Evolutionary conservation across 192 early-diverging fungal genomes (phyloP).

Genomic region (Physocladia obscura): DNA sequence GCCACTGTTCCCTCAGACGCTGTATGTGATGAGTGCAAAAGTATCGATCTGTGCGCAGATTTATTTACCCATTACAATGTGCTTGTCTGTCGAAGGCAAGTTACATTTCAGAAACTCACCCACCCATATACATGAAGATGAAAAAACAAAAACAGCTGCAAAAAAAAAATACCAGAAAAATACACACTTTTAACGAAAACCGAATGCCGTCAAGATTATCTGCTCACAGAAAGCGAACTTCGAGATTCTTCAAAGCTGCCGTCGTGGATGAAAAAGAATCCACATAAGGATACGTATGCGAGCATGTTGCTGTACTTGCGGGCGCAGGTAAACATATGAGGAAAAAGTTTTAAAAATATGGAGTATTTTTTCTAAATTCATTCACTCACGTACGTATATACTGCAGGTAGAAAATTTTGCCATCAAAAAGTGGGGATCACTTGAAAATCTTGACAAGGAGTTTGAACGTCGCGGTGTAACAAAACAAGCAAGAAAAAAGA

Average conservation of each 20-base stretch:
- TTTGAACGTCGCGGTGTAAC: slow-evolving; percentile 77
- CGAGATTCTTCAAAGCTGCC: slow-evolving; percentile 75
- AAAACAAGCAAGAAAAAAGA: slow-evolving; percentile 79
- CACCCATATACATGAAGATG: too few relatives aligned
- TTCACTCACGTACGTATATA: too few relatives aligned
- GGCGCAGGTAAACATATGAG: slow-evolving; percentile 68
- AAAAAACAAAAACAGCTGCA: slow-evolving; percentile 52
- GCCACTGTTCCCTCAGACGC: slow-evolving; percentile 36
- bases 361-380: too few relatives aligned
- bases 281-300: slow-evolving; percentile 92
- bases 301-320: slow-evolving; percentile 95
- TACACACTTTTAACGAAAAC: slow-evolving; percentile 96
- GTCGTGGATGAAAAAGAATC: slow-evolving; percentile 86
- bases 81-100: slow-evolving; percentile 59
- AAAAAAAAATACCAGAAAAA: slow-evolving; percentile 73
- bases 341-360: too few relatives aligned
- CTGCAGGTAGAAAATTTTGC: slow-evolving; percentile 85
- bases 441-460: slow-evolving; percentile 83
- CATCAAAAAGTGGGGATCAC: slow-evolving; percentile 88
- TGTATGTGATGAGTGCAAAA: slow-evolving; percentile 81
- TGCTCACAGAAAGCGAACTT: slow-evolving; percentile 94
- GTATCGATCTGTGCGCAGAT: slow-evolving; percentile 77
- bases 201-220: slow-evolving; percentile 83
- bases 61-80: slow-evolving; percentile 73
- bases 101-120: too few relatives aligned